These are phyloP conservation scores for Lodderomyces pseudojiufengensis DNA, from an alignment of 1,139 yeast genomes.

Conservation along the genomic window DNA sequence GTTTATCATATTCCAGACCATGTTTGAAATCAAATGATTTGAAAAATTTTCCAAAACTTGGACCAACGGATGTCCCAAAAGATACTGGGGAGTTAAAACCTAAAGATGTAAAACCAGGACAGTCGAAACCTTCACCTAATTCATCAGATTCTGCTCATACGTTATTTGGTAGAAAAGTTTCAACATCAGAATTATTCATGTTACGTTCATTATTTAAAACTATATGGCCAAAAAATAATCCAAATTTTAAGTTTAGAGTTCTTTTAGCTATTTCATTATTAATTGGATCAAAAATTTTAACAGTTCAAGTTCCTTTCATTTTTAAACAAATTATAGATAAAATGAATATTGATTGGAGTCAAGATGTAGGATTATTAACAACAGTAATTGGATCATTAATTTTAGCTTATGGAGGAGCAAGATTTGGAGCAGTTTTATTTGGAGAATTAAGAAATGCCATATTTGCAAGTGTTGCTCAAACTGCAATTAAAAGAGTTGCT, in stretches of 20 bases:
- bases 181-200: conserved; percentile 58
- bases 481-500: conserved; percentile 90
- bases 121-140: not conserved
- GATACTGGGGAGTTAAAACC: not conserved
- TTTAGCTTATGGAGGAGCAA: conserved; percentile 86
- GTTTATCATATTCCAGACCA: too few relatives aligned
- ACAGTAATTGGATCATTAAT: conserved; percentile 71
- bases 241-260: conserved; percentile 71
- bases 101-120: not conserved
- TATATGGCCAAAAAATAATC: conserved; percentile 84
- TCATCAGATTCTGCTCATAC: conserved; percentile 6
- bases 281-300: conserved; percentile 75
- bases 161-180: conserved; percentile 24
- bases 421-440: conserved; percentile 90
- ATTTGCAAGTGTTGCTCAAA: conserved; percentile 93
- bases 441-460: conserved; percentile 95
- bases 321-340: conserved; percentile 86
- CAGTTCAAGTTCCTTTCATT: conserved; percentile 94
- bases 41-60: not conserved
- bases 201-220: conserved; percentile 63
- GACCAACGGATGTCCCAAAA: not conserved
- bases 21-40: too few relatives aligned
- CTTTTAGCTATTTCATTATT: conserved; percentile 68
- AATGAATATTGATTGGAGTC: conserved; percentile 88
- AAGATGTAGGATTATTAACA: conserved; percentile 55